Evolutionary conservation across 345 rosid genomes (phyloP).

Genomic region (Lagerstroemia speciosa): DNA sequence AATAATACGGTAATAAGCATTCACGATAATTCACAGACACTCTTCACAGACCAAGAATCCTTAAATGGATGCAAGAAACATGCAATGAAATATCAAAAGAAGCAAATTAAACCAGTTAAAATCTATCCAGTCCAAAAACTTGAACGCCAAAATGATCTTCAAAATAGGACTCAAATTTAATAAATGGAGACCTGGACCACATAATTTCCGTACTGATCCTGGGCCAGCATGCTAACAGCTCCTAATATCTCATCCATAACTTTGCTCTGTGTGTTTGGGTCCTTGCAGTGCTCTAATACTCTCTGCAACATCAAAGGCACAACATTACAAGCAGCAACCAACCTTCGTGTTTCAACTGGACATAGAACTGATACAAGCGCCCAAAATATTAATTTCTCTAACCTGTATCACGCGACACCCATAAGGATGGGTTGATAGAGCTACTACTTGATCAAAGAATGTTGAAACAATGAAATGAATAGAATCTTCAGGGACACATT

Average conservation of each 20-base stretch:
- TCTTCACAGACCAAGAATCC: too few species aligned
- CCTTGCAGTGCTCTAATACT: slow-evolving; percentile 44
- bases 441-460: slow-evolving; percentile 43
- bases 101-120: too few species aligned
- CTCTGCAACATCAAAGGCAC: slow-evolving; percentile 26
- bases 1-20: neutral
- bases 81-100: too few species aligned
- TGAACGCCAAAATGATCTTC: too few species aligned
- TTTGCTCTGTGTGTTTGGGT: slow-evolving; percentile 29
- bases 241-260: slow-evolving; percentile 54
- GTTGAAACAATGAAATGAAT: slow-evolving; percentile 39
- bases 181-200: slow-evolving; percentile 39
- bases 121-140: too few species aligned
- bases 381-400: neutral
- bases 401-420: slow-evolving; percentile 65
- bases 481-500: slow-evolving; percentile 43
- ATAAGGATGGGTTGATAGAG: slow-evolving; percentile 52
- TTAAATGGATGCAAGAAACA: too few species aligned
- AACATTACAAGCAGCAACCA: neutral
- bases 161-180: neutral
- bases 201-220: slow-evolving; percentile 59
- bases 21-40: too few species aligned
- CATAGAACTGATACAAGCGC: neutral
- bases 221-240: slow-evolving; percentile 47
- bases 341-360: too few species aligned